These are phyloP conservation scores for Cladosporium sp. DNA, from an alignment of 2,329 filamentous ascomycete species.

Conservation along the genomic window DNA sequence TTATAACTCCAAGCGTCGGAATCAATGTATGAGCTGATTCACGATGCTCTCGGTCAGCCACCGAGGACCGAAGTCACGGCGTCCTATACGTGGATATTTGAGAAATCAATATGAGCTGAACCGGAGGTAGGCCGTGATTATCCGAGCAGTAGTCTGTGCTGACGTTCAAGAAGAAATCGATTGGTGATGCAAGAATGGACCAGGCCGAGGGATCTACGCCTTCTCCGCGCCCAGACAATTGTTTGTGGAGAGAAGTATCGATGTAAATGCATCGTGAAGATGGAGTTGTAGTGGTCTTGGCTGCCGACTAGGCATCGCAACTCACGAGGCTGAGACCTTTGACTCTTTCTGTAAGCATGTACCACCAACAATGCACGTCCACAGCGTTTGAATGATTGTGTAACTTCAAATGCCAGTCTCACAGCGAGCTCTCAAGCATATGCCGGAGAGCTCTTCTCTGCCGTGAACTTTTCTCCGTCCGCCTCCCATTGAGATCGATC, in stretches of 20 bases:
- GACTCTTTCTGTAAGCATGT: background rate
- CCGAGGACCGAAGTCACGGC: background rate
- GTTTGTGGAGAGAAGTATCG: slow-evolving; percentile 12
- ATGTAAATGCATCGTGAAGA: background rate
- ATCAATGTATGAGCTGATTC: background rate
- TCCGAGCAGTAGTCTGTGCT: slow-evolving; percentile 16
- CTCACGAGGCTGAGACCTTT: background rate
- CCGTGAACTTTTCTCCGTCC: background rate
- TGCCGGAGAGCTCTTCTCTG: background rate
- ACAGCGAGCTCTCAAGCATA: background rate
- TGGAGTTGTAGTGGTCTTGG: background rate
- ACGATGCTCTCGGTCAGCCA: background rate
- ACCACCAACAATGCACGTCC: background rate
- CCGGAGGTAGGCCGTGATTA: slow-evolving; percentile 14
- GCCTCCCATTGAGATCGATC: background rate
- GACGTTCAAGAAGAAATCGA: slow-evolving; percentile 10
- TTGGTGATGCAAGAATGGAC: slow-evolving; percentile 4
- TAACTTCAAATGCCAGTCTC: background rate
- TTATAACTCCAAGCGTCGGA: background rate
- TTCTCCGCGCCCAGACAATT: slow-evolving; percentile 18
- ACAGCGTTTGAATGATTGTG: background rate
- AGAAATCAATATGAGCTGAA: background rate
- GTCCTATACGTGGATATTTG: background rate
- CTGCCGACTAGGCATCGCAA: background rate
- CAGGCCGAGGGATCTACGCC: slow-evolving; percentile 13